Evolutionary conservation across 306 rosid species (phyloP).

Genomic region (Castanospermum australe): DNA sequence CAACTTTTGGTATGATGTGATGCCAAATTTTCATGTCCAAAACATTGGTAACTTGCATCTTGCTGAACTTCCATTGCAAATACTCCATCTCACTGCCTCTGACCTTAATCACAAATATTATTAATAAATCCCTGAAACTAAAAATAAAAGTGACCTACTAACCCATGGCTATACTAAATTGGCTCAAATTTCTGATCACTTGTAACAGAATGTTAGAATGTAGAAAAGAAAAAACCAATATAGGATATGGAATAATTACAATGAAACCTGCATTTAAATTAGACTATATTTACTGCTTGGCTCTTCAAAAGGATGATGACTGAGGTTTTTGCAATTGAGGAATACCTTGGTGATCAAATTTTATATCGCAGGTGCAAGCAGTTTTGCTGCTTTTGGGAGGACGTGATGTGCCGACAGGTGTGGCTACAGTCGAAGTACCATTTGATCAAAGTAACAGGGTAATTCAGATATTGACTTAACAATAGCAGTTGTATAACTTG

Average conservation of each 20-base stretch:
- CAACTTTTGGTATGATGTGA: too few relatives aligned
- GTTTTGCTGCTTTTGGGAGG: constrained; percentile 92
- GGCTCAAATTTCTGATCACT: not conserved
- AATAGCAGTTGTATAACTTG: constrained; percentile 22
- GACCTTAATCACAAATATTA: not conserved
- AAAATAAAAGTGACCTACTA: not conserved
- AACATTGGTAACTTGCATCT: too few relatives aligned
- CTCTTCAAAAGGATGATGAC: not conserved
- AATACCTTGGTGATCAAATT: constrained; percentile 30
- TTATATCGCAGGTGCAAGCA: constrained; percentile 76
- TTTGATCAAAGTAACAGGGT: constrained; percentile 68
- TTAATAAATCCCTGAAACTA: not conserved
- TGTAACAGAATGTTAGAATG: not conserved
- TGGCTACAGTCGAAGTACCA: constrained; percentile 58
- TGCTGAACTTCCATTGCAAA: too few relatives aligned
- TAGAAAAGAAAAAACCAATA: not conserved
- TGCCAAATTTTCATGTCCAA: too few relatives aligned
- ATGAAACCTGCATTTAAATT: not conserved
- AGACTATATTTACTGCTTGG: not conserved
- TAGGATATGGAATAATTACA: not conserved
- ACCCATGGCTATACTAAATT: not conserved
- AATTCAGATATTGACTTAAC: constrained; percentile 33
- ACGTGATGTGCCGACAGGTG: constrained; percentile 56
- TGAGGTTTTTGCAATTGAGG: constrained; percentile 18
- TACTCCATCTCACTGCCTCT: too few relatives aligned